Evolutionary conservation across 2,329 filamentous ascomycete species (phyloP), one percentile per base, ranked within the genome.

Genomic region (Pyricularia sp.): DNA sequence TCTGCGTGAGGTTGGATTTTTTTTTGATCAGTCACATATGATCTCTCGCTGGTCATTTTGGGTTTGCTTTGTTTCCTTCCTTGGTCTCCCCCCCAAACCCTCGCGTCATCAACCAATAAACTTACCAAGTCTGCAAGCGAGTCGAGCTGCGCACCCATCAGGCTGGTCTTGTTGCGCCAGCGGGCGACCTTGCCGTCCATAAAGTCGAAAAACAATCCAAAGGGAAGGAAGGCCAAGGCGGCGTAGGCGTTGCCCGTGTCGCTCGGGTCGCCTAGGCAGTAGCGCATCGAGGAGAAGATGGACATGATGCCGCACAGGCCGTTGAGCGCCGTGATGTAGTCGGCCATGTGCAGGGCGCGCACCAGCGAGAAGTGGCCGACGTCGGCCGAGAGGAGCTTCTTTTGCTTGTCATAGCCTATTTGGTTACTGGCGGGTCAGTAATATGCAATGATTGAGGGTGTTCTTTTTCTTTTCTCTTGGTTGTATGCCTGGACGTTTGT

Each of bases 81-180:
- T 62, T 28, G 16, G 10, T 24, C 44, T 44, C 8, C 10, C 19
- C 30, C 16, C n/a, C 60, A 26, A 30, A 12, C 24, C 31, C 7
- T 9, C 31, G 2, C 9, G 9, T 33, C 31, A 33, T 33, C 31
- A 8, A 12, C 31, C 31, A 40, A 49, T 60, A 63, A 63, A 72
- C 84, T 31, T 88, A 96, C 92, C 81, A 99, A 76, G 75, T 99
- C 94, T 65, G 94, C 94, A 62, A 99, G 82, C 7, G 93, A 97
- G 76, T 99, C 94, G 65, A 99, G 81, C 77, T 99, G 94, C 77
- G 97, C 93, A 13, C 94, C 94, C 93, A 99, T 97, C 74, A 99
- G 81, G 71, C 90, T 96, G 72, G 91, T 94, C 87, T 97, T 99
- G 78, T 91, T 89, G 75, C 94, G 87, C 94, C 94, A 97, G 69